These are phyloP conservation scores for Nicotiana attenuata DNA, from an alignment of 257 asterid genomes.

Conservation along the genomic window DNA sequence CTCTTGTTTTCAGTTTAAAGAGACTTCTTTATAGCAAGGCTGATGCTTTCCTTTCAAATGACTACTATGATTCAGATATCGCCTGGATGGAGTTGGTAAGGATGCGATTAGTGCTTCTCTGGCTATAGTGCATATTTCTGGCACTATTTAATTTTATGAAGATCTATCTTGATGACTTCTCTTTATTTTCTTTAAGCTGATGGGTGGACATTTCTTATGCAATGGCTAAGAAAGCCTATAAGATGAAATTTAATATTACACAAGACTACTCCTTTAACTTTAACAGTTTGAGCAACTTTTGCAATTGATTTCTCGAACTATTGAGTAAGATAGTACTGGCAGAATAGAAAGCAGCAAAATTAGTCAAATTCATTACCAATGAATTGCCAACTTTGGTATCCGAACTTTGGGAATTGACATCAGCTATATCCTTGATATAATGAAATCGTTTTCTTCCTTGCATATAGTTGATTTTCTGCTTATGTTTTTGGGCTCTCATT, in stretches of 20 bases:
- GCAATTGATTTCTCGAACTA: background rate
- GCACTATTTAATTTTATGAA: background rate
- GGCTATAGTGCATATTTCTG: background rate
- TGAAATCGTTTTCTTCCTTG: background rate
- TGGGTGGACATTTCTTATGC: background rate
- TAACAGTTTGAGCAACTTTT: background rate
- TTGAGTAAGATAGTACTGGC: background rate
- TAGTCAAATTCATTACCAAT: background rate
- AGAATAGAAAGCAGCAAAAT: background rate
- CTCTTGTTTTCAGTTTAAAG: slow-evolving; percentile 66
- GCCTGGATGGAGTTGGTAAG: slow-evolving; percentile 99
- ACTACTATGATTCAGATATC: slow-evolving; percentile 90
- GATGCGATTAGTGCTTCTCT: background rate
- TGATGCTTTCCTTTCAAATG: slow-evolving; percentile 84
- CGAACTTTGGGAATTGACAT: background rate
- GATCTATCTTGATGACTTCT: background rate
- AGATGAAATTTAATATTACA: background rate
- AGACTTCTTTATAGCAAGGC: slow-evolving; percentile 86
- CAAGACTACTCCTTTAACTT: background rate
- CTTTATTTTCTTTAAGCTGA: background rate
- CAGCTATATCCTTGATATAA: background rate
- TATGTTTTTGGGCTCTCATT: background rate
- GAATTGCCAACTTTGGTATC: background rate
- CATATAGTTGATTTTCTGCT: background rate
- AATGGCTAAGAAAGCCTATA: background rate